Conservation (phyloP, 176 grass and related monocot genomes). For the Oryza meyeriana region DNA sequence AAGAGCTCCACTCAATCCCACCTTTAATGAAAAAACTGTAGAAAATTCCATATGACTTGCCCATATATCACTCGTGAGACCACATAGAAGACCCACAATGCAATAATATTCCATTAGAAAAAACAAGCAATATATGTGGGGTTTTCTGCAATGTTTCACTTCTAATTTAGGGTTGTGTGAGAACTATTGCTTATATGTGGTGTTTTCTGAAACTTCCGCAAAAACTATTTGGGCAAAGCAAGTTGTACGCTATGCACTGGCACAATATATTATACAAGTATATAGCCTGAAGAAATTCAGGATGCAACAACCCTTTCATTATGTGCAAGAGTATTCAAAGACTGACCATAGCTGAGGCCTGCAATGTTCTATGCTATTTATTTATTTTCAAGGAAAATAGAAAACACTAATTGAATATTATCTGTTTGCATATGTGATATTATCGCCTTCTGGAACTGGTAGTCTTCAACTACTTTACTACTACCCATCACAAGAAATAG, state of each 20-base stretch:
- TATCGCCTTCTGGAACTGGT: not conserved
- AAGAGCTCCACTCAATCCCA: not conserved
- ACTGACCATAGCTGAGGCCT: not conserved
- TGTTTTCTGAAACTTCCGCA: not conserved
- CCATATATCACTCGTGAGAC: not conserved
- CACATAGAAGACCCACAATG: not conserved
- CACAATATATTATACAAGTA: not conserved
- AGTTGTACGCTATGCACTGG: not conserved
- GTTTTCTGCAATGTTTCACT: not conserved
- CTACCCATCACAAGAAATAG: not conserved
- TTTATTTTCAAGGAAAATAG: not conserved
- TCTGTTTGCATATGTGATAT: not conserved
- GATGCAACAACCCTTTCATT: not conserved
- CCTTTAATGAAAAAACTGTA: not conserved
- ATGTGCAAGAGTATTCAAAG: slow-evolving; percentile 3
- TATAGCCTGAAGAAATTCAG: not conserved
- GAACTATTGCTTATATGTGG: not conserved
- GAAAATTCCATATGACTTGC: not conserved
- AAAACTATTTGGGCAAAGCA: not conserved
- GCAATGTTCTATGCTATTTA: not conserved
- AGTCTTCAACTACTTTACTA: not conserved
- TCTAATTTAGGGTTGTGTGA: not conserved
- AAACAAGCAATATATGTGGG: not conserved
- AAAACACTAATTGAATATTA: not conserved
- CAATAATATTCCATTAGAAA: not conserved